These are phyloP conservation scores for Diaporthe caulivora DNA, from an alignment of 2,329 filamentous ascomycete genomes.

Conservation along the genomic window DNA sequence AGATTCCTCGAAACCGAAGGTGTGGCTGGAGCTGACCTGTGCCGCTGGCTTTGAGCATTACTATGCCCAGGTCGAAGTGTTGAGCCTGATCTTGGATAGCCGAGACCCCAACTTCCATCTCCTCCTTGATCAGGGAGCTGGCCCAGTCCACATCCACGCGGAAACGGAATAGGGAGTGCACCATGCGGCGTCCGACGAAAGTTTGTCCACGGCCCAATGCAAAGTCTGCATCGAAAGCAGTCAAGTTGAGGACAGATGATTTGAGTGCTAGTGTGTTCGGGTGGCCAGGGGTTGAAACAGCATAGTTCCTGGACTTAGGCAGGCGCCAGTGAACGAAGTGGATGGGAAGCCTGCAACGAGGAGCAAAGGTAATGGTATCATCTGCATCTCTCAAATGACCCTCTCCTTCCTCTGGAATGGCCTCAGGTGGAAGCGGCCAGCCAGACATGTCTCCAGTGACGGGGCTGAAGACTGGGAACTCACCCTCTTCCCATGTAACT, in stretches of 20 bases:
- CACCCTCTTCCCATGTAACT: conserved; percentile 50
- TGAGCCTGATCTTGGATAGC: conserved; percentile 17
- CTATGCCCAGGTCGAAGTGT: conserved; percentile 7
- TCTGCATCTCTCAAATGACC: neutral
- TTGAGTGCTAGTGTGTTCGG: conserved; percentile 10
- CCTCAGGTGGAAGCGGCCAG: conserved; percentile 42
- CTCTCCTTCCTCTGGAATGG: neutral
- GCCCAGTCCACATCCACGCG: conserved; percentile 1
- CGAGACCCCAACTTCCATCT: conserved; percentile 1
- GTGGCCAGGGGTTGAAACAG: neutral
- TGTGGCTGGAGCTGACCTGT: neutral
- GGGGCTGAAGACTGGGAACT: conserved; percentile 52
- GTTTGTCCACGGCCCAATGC: conserved; percentile 6
- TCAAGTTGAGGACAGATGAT: conserved; percentile 10
- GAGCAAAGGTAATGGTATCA: neutral
- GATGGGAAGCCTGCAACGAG: conserved; percentile 4
- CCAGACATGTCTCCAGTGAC: conserved; percentile 47
- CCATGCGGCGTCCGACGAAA: conserved; percentile 13
- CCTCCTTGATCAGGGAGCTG: neutral
- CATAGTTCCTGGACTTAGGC: neutral
- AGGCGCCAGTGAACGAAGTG: conserved; percentile 16
- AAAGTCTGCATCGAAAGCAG: conserved; percentile 10
- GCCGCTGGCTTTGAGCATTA: neutral
- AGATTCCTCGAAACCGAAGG: conserved; percentile 2
- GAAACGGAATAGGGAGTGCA: conserved; percentile 13